Evolutionary conservation across 345 rosid species (phyloP).

Genomic region (Kandelia obovata): DNA sequence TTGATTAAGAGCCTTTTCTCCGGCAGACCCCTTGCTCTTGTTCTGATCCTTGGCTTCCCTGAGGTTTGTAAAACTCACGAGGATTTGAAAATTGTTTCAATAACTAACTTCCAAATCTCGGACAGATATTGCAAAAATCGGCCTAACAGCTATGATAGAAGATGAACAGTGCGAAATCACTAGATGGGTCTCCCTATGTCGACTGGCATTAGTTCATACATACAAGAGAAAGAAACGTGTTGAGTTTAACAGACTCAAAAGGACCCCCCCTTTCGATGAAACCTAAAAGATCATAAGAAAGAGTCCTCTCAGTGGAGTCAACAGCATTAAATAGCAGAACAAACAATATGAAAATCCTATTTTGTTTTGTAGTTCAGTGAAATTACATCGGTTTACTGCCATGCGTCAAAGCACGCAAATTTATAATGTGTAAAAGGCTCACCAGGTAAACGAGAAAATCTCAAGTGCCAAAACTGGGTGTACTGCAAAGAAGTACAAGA

Average conservation of each 20-base stretch:
- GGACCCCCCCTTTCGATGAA: neutral
- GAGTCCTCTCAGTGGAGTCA: neutral
- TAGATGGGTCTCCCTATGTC: neutral
- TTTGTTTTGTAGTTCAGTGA: too few relatives aligned
- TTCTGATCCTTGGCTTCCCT: neutral
- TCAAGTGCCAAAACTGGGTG: slow-evolving; percentile 4
- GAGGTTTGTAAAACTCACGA: neutral
- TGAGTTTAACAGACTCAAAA: neutral
- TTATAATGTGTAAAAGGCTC: neutral
- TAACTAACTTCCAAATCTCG: neutral
- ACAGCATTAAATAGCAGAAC: neutral
- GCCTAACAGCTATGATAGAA: neutral
- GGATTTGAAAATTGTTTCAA: neutral
- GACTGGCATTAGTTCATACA: neutral
- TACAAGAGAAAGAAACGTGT: too few relatives aligned
- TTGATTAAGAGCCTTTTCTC: neutral
- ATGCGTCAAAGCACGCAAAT: too few relatives aligned
- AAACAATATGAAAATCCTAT: neutral
- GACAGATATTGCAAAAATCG: neutral
- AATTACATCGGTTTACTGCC: too few relatives aligned
- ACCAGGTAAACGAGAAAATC: neutral
- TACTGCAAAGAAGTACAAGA: slow-evolving; percentile 36
- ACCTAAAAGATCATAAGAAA: neutral
- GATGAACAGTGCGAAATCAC: neutral
- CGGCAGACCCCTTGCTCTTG: neutral